phyloP scores from a whole-genome alignment of 2,329 filamentous ascomycete species.

The Scedosporium boydii region DNA sequence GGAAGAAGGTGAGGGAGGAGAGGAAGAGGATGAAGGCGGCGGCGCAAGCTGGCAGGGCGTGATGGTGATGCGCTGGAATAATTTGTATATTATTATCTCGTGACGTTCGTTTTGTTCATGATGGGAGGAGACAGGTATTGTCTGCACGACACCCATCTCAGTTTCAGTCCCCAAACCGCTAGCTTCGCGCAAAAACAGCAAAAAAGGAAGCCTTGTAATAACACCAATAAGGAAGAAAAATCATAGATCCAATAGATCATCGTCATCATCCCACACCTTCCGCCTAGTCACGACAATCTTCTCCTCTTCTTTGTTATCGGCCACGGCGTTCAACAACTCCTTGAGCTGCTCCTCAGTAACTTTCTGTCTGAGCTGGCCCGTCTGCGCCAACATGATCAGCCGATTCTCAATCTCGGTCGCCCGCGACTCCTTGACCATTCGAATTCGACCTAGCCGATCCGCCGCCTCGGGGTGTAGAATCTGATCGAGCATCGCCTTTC shows the following conservation, averaged over 20 bases:
- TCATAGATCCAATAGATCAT: slow-evolving; percentile 59
- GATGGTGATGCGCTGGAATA: not conserved
- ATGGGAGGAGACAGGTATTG: no score
- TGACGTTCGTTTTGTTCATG: no score
- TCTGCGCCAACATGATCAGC: slow-evolving; percentile 81
- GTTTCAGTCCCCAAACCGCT: no score
- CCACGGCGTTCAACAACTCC: slow-evolving; percentile 75
- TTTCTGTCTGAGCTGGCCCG: slow-evolving; percentile 76
- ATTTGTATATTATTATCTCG: no score
- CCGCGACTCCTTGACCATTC: slow-evolving; percentile 87
- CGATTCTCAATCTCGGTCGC: slow-evolving; percentile 87
- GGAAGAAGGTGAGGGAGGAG: slow-evolving; percentile 60
- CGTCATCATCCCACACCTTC: slow-evolving; percentile 78
- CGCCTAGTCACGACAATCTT: slow-evolving; percentile 81
- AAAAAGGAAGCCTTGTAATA: not conserved
- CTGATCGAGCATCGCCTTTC: slow-evolving; percentile 71
- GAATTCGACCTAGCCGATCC: slow-evolving; percentile 87
- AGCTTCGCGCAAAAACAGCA: not conserved
- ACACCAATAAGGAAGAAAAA: not conserved
- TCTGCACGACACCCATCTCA: no score
- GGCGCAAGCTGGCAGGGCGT: not conserved
- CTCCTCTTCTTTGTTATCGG: slow-evolving; percentile 67
- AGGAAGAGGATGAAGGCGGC: slow-evolving; percentile 49
- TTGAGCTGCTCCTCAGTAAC: slow-evolving; percentile 92
- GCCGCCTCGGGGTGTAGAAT: slow-evolving; percentile 92